Evolutionary conservation across 345 rosid genomes (phyloP).

Genomic region (Lepidium africanum): DNA sequence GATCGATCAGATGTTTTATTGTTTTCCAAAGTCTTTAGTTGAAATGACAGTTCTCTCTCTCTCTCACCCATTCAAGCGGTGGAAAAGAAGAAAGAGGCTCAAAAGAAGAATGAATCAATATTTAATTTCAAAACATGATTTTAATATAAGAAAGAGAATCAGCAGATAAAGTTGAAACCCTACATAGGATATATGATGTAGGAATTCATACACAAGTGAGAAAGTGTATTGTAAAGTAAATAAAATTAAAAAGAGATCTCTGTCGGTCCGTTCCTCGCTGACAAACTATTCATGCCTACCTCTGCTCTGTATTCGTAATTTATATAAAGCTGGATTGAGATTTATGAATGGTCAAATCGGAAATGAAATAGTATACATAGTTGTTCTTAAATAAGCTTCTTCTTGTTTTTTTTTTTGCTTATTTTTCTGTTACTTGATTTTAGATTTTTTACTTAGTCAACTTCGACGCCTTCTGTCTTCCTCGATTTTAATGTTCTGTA

Average conservation of each 20-base stretch:
- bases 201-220: neutral
- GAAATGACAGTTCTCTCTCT: conserved; percentile 20
- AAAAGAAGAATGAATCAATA: no score
- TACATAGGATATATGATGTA: no score
- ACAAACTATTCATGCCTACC: conserved; percentile 25
- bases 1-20: conserved; percentile 13
- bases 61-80: conserved; percentile 14
- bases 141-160: no score
- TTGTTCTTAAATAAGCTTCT: conserved; percentile 14
- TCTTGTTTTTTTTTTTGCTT: neutral
- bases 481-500: conserved; percentile 19
- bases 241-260: neutral
- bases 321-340: conserved; percentile 8
- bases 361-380: neutral
- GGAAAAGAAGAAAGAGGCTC: neutral
- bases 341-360: conserved; percentile 28
- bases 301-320: conserved; percentile 3
- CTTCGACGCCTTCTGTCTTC: conserved; percentile 17
- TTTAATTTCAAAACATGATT: no score
- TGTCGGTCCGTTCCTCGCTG: conserved; percentile 15
- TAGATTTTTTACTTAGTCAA: conserved; percentile 10
- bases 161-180: no score
- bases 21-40: conserved; percentile 23
- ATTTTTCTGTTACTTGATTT: neutral
- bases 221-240: neutral